Base-by-base conservation (phyloP, 768 basidiomycete genomes). In the Mycena pura region DNA sequence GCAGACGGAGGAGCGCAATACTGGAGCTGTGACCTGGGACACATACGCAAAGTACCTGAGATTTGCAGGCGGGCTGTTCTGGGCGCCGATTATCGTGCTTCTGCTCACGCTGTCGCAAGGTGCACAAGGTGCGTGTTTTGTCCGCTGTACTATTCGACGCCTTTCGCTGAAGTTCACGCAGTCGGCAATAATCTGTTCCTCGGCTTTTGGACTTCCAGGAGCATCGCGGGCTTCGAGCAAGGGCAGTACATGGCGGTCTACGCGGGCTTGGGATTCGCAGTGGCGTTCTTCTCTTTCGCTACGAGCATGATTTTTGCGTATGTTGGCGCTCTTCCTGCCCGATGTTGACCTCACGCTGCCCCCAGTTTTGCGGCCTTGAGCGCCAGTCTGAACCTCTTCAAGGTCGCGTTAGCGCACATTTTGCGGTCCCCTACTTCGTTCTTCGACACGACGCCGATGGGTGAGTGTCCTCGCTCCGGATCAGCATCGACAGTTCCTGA, bases 381-480 rank as follows among this genome's bases (percentile, higher is more conserved):
- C 3, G 82, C 80, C 10, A 81, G 82, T 68, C 67, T 82, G 55
- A 75, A 72, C 9, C 70, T 91, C 36, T 90, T 89, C 74, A 83
- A 77, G 64, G 70, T 76, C 5, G 88, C 88, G 0, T 74, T 91
- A 10, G 69, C 62, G 6, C 77, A 79, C 14, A 86, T 93, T 5
- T 68, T 93, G 52, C 74, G 81, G 5, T 88, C 88, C 9, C 86
- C 88, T 0, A 70, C 80, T 0, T 82, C 86, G 4, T 91, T 90
- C 76, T 91, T 90, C 68, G 90, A 92, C 68, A 87, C 88, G 0
- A 91, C 89, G 0, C 87, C 87, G 1, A 81, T 87, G 69, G 86
- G 87, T 86, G 65, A 31, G 74, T 61, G 14, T 40, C 27, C 15
- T 24, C 38, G n/a, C n/a, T 46, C 25, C 17, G 17, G 13, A 5